Base-by-base conservation (phyloP, 2,329 filamentous ascomycete genomes). In the Endothia cerciana region DNA sequence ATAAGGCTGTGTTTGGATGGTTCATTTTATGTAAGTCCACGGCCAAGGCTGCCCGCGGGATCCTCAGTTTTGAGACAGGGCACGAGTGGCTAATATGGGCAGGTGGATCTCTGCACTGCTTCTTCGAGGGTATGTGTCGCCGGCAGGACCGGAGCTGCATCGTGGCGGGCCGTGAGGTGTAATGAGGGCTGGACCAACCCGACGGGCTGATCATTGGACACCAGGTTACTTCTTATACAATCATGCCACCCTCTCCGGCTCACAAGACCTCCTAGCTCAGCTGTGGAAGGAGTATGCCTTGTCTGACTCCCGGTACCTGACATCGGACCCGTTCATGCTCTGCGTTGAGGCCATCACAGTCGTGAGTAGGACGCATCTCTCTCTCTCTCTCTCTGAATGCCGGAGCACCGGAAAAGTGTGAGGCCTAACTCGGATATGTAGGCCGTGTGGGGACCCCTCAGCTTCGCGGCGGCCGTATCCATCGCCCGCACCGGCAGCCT, bases 271-370 rank as follows among this genome's bases (percentile, higher is more conserved):
- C 8, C 90, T 94, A 65, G 92, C 90, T 2, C 92, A 97, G 80
- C 82, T 97, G 55, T 97, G 93, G 93, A 97, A 97, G 75, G 93
- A 97, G 77, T 97, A 97, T 75, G 85, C 91, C 3, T 83, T 94
- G 41, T 94, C 91, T 2, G 93, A 97, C 79, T 96, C 93, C 63
- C 85, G 93, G 53, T 97, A 97, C 74, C 81, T 97, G 71, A 93
- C 90, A 2, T 88, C 89, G 22, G 91, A 95, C 74, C 85, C 89
- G 1, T 93, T 97, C 72, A 93, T 95, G 71, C 81, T 97, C n/a
- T 94, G 91, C 76, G 89, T 97, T 77, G 93, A 97, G 82, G 87
- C 85, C 22, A 87, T 97, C 69, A 97, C 93, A 1, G 88, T 88
- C 51, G 91, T 94, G 79, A 73, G 88, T 70, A 8, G 19, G 17